Evolutionary conservation across 1,284 basidiomycete species (phyloP), one percentile per base, ranked within the genome.

Genomic region (Erythrobasidium hasegawianum): DNA sequence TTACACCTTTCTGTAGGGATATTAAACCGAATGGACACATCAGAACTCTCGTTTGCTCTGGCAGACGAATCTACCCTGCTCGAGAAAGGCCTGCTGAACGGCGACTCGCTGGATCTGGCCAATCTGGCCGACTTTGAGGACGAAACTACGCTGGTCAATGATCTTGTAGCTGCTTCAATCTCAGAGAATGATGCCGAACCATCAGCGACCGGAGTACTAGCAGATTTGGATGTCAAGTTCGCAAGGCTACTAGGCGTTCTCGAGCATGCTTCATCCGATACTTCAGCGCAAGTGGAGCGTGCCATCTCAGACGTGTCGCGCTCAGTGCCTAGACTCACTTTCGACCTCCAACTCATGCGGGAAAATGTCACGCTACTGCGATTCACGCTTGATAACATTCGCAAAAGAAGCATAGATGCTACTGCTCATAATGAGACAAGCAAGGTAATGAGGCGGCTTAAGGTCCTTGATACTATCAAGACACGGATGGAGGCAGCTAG

Each of bases 271-370:
- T 86, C 85, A 50, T 87, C 91, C 76, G 92, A 95, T 73, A 92
- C 90, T 0, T 89, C 90, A 1, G 80, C 85, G 5, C 81, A 87
- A 55, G 84, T 96, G 55, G 93, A 96, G 76, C 86, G 86, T 70
- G 84, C 86, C 53, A 92, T 97, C 68, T 87, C 90, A 74, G 90
- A 94, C 74, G 89, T 95, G 54, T 90, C 90, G 1, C 84, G 90
- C 56, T 85, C 86, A 2, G 86, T 94, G 10, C 90, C 93, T 4
- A 84, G 93, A 40, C 82, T 97, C 52, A 86, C 87, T 1, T 96
- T 95, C 75, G 93, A 96, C 77, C 81, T 97, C 20, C 92, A 96
- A 76, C 93, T 95, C 78, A 93, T 96, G 85, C 86, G 89, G 55
- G 93, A 96, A 75, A 86, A 87, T 40, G 90, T 92, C 0, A 78